Evolutionary conservation across 805 yeast species (phyloP), one percentile per base, ranked within the genome.

Genomic region (Monosporozyma yasuniensis): DNA sequence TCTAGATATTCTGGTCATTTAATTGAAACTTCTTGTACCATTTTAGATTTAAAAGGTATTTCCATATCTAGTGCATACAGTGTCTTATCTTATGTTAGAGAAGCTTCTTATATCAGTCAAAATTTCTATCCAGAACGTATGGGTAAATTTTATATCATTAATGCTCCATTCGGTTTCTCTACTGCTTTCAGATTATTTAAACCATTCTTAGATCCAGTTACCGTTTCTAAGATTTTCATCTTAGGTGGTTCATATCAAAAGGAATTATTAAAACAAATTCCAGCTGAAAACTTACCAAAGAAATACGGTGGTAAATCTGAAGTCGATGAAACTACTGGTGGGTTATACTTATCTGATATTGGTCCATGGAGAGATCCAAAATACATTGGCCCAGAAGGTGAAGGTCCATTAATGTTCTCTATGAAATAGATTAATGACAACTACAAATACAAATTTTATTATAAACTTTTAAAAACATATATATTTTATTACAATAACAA

Each of bases 51-150:
- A 66, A 93, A 93, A 72, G 97, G 97, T 32, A 89, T 91, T 50
- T 87, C 96, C 23, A 75, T 93, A 52, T 73, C 84, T 22, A 72
- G 93, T 45, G 96, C 95, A 23, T 81, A 83, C 55, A 87, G 84
- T 65, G 99, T 93, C 42, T 74, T 88, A 56, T 75, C 83, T 11
- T 93, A 89, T 69, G 95, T 93, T 49, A 82, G 83, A 66, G 97
- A 90, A 70, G 96, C 99, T 9, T 87, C 96, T 12, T 73, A 78
- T 61, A 87, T 93, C 61, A 96, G 98, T 52, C 99, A 93, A 75
- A 87, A 93, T 72, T 91, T 87, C 72, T 93, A 93, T 68, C 99
- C 99, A 14, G 99, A 93, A 76, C 85, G 98, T 71, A 93, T 93
- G 99, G 99, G 99, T 64, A 89, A 87, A 70, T 93, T 91, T 67